Conservation (phyloP, 306 rosid species). For the Cicer arietinum region DNA sequence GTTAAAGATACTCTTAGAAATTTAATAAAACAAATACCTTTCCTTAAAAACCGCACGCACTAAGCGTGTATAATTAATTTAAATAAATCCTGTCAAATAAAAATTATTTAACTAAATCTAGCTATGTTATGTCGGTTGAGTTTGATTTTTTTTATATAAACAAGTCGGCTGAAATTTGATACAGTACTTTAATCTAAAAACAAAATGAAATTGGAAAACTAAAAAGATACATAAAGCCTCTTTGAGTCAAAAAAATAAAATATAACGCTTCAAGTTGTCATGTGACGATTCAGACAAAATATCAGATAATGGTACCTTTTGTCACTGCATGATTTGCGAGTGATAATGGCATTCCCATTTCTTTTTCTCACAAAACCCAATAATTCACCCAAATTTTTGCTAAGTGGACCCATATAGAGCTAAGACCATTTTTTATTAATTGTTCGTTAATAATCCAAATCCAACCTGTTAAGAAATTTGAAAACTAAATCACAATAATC, state of each 20-base stretch:
- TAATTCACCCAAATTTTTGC: background rate
- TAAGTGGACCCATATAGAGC: background rate
- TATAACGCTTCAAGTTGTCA: background rate
- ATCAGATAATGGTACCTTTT: background rate
- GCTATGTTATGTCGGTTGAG: constrained; percentile 28
- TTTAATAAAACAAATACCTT: no score
- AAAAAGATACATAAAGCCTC: background rate
- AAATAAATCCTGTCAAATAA: no score
- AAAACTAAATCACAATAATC: background rate
- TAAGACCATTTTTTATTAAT: background rate
- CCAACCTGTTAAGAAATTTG: background rate
- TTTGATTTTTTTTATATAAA: no score
- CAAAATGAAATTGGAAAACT: background rate
- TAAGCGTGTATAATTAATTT: no score
- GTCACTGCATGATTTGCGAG: constrained; percentile 10
- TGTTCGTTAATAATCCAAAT: background rate
- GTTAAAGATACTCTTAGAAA: no score
- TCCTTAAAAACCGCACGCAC: no score
- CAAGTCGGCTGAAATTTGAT: background rate
- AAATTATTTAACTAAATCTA: constrained; percentile 15
- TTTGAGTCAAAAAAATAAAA: background rate
- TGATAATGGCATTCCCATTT: background rate
- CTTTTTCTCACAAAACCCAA: background rate
- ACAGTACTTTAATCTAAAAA: background rate
- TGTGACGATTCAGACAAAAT: constrained; percentile 24